phyloP scores from a whole-genome alignment of 164 flowering plant species.

The Chimonanthus salicifolius region DNA sequence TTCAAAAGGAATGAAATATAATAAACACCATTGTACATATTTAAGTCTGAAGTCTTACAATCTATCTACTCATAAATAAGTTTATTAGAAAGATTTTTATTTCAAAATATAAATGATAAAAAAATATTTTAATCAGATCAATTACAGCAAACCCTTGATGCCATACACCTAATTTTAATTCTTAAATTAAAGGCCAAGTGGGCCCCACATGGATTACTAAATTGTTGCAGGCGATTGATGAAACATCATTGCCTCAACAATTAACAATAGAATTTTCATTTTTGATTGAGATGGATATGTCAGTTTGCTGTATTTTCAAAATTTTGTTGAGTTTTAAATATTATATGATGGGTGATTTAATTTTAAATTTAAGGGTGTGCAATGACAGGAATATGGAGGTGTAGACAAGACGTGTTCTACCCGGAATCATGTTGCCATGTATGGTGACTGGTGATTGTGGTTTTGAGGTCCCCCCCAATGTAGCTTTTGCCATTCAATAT shows the following conservation, averaged over 20 bases:
- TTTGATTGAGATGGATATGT: conserved; percentile 10
- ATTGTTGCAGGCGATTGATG: conserved; percentile 15
- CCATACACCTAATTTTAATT: background rate
- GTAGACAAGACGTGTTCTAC: conserved; percentile 1
- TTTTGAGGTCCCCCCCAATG: conserved; percentile 6
- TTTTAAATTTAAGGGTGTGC: background rate
- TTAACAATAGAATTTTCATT: background rate
- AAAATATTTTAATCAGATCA: too few species aligned
- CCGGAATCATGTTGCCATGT: conserved; percentile 3
- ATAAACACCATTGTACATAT: too few species aligned
- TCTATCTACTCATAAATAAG: too few species aligned
- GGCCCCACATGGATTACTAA: conserved; percentile 7
- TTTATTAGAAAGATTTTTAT: too few species aligned
- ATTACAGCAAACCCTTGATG: background rate
- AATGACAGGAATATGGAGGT: background rate
- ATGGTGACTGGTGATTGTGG: background rate
- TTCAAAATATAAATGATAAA: too few species aligned
- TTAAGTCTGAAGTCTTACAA: too few species aligned
- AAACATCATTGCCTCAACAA: conserved; percentile 27
- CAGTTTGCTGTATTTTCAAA: conserved; percentile 5
- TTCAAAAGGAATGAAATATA: background rate
- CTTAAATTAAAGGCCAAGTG: conserved; percentile 6
- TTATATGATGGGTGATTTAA: background rate
- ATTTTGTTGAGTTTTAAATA: background rate
- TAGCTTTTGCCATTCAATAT: background rate